phyloP scores from a whole-genome alignment of 2,329 filamentous ascomycete species.

The Fusarium napiforme region DNA sequence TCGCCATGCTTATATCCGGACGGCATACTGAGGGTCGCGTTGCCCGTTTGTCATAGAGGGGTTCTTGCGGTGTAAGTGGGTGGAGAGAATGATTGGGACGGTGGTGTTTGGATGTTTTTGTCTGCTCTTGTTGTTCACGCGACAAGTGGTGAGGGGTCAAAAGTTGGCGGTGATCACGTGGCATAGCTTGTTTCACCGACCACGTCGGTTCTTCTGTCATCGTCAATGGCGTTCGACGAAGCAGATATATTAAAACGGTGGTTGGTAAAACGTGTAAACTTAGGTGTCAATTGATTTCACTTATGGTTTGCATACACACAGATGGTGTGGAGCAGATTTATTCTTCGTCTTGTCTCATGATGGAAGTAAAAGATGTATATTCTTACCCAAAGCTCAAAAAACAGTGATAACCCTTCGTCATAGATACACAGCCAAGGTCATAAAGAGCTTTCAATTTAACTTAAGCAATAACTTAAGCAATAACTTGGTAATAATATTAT shows the following conservation, averaged over 20 bases:
- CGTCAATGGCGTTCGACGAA: neutral
- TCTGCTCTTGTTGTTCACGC: constrained; percentile 36
- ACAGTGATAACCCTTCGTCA: fast-evolving
- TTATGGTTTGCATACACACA: neutral
- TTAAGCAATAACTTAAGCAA: no score
- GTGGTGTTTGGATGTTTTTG: constrained; percentile 50
- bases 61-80: constrained; percentile 34
- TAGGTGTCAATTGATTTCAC: neutral
- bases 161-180: constrained; percentile 41
- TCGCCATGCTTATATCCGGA: constrained; percentile 53
- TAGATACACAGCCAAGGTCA: neutral
- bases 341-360: neutral
- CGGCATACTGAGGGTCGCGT: constrained; percentile 39
- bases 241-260: neutral
- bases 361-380: fast-evolving
- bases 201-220: neutral
- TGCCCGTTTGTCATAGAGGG: constrained; percentile 13
- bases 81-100: constrained; percentile 42
- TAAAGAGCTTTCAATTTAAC: neutral
- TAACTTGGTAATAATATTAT: fast-evolving
- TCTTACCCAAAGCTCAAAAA: fast-evolving
- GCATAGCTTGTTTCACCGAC: constrained; percentile 4
- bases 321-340: no score
- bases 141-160: constrained; percentile 32
- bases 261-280: neutral